Conservation (phyloP, 305 asterid species). For the Salvia sclarea region DNA sequence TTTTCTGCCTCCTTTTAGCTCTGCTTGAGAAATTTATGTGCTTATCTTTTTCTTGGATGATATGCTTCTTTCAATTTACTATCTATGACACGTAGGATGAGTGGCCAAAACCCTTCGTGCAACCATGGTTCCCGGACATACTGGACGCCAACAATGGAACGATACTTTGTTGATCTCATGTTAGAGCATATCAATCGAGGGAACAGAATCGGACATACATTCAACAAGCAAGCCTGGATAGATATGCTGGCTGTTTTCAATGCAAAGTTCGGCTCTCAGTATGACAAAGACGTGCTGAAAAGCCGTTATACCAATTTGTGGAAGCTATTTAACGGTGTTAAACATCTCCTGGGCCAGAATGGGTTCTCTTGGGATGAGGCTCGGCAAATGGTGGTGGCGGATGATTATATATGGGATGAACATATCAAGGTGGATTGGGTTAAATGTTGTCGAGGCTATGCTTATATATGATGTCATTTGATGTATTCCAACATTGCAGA, state of each 20-base stretch:
- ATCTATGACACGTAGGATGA: conserved; percentile 35
- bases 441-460: background rate
- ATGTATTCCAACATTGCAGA: conserved; percentile 34
- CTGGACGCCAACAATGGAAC: conserved; percentile 52
- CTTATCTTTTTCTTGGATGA: background rate
- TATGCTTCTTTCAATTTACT: background rate
- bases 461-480: conserved; percentile 7
- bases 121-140: conserved; percentile 42
- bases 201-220: conserved; percentile 48
- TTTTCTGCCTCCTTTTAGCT: background rate
- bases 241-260: conserved; percentile 50
- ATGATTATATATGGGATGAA: conserved; percentile 42
- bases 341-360: conserved; percentile 42
- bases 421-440: conserved; percentile 41
- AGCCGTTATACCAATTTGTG: conserved; percentile 50
- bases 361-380: conserved; percentile 53
- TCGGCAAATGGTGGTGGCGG: conserved; percentile 48
- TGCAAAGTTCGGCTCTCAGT: conserved; percentile 47
- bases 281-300: conserved; percentile 51
- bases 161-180: conserved; percentile 50
- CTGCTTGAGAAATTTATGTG: background rate
- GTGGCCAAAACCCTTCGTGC: conserved; percentile 33
- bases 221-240: conserved; percentile 50
- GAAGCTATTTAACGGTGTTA: conserved; percentile 46
- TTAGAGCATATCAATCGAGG: conserved; percentile 49